Evolutionary conservation across 257 asterid species (phyloP).

Genomic region (Solanum pimpinellifolium): DNA sequence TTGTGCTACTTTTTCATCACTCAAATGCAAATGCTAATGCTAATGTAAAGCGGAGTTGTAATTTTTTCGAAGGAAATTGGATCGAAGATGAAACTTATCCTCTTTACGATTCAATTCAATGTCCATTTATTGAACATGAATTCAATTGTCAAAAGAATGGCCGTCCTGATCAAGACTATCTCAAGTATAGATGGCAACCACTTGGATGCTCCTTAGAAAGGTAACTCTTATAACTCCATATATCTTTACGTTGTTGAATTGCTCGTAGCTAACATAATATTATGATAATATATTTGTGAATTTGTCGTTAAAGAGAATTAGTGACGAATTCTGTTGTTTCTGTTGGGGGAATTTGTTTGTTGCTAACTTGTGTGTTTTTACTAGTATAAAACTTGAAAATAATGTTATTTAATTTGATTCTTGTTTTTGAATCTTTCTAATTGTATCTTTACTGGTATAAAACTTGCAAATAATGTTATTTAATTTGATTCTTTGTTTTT

Average conservation of each 20-base stretch:
- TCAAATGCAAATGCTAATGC: not conserved
- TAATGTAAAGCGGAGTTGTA: conserved; percentile 6
- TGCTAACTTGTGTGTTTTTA: not conserved
- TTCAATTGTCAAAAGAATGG: conserved; percentile 67
- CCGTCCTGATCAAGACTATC: conserved; percentile 55
- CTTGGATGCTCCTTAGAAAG: conserved; percentile 39
- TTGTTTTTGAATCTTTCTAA: not conserved
- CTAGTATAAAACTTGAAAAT: not conserved
- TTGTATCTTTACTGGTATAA: not conserved
- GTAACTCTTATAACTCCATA: conserved; percentile 2
- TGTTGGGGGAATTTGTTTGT: not conserved
- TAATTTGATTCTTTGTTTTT: not conserved
- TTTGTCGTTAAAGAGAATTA: too few relatives aligned
- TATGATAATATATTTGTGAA: too few relatives aligned
- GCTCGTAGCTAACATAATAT: not conserved
- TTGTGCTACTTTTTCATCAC: not conserved
- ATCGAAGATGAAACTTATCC: conserved; percentile 24
- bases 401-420: not conserved
- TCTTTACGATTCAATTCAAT: conserved; percentile 37
- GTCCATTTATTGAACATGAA: conserved; percentile 75
- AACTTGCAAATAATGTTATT: not conserved
- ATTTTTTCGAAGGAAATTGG: conserved; percentile 59
- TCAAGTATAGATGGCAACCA: conserved; percentile 68
- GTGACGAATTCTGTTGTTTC: too few relatives aligned
- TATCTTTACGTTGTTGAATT: not conserved